Evolutionary conservation across 2,329 filamentous ascomycete species (phyloP).

Genomic region (Stachybotrys echinatus): DNA sequence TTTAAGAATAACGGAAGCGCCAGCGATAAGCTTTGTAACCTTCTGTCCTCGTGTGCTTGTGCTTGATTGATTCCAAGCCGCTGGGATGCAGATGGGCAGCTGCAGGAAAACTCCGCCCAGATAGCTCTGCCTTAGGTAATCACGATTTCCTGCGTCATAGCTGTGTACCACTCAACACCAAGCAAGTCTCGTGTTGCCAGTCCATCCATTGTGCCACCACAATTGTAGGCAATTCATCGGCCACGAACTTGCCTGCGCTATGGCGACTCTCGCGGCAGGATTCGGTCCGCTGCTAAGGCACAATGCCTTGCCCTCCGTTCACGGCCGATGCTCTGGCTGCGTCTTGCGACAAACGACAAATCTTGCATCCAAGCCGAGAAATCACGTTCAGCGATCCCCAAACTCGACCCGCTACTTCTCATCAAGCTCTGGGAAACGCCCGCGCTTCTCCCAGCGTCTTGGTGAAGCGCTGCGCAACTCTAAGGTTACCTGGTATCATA

Average conservation of each 20-base stretch:
- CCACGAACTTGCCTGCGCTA: background rate
- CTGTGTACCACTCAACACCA: background rate
- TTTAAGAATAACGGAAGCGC: too few relatives aligned
- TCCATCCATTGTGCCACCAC: too few relatives aligned
- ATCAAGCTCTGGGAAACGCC: slow-evolving; percentile 35
- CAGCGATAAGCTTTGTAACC: too few relatives aligned
- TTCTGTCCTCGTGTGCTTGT: too few relatives aligned
- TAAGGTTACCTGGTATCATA: slow-evolving; percentile 80
- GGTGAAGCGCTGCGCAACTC: slow-evolving; percentile 43
- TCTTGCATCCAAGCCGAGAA: slow-evolving; percentile 11
- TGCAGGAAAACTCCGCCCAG: too few relatives aligned
- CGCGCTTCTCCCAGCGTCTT: slow-evolving; percentile 46
- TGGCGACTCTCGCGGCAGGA: slow-evolving; percentile 26
- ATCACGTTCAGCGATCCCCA: slow-evolving; percentile 17
- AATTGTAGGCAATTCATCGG: too few relatives aligned
- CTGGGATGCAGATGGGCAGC: too few relatives aligned
- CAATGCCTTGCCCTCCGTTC: slow-evolving; percentile 22
- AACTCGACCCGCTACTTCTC: slow-evolving; percentile 23
- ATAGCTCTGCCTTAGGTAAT: background rate
- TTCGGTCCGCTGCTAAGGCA: slow-evolving; percentile 25
- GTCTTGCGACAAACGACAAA: background rate
- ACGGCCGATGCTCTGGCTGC: slow-evolving; percentile 21
- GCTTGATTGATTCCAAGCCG: too few relatives aligned
- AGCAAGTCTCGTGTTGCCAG: background rate
- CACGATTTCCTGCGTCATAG: background rate